A percentile compares a stretch with the other conserved stretches of the same genome.
Conservation (phyloP, 2,329 filamentous ascomycete species). For the Dactylellina haptotyla region DNA sequence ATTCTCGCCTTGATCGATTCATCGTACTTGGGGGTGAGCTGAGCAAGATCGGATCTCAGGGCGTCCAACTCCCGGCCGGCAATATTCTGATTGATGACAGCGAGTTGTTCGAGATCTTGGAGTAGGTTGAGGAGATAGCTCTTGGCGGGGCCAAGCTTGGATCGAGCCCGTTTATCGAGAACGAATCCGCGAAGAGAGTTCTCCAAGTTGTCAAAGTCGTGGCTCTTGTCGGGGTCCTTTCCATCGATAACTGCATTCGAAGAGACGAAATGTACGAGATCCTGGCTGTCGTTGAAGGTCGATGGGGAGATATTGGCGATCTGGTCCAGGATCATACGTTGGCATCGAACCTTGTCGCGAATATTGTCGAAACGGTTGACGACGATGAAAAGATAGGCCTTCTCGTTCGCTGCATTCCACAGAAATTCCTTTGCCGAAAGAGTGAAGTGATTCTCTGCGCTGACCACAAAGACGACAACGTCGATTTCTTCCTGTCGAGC, state of each 20-base stretch:
- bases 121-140: conserved; percentile 95
- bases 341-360: conserved; percentile 86
- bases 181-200: conserved; percentile 90
- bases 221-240: conserved; percentile 86
- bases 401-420: conserved; percentile 91
- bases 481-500: conserved; percentile 98
- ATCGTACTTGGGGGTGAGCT: conserved; percentile 86
- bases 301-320: conserved; percentile 86
- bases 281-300: conserved; percentile 89
- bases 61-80: conserved; percentile 85
- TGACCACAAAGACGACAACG: conserved; percentile 97
- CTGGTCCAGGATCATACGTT: conserved; percentile 93
- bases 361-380: conserved; percentile 98
- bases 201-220: conserved; percentile 90
- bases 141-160: conserved; percentile 93
- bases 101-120: conserved; percentile 83
- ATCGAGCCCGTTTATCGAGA: conserved; percentile 91
- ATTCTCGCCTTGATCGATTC: conserved; percentile 80
- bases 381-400: conserved; percentile 98
- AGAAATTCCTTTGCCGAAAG: conserved; percentile 98
- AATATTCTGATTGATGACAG: conserved; percentile 86
- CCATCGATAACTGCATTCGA: conserved; percentile 93
- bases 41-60: conserved; percentile 79
- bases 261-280: conserved; percentile 96
- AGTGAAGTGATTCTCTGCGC: conserved; percentile 96